These are phyloP conservation scores for Macadamia integrifolia DNA, from an alignment of 164 flowering plant species.

Conservation along the genomic window DNA sequence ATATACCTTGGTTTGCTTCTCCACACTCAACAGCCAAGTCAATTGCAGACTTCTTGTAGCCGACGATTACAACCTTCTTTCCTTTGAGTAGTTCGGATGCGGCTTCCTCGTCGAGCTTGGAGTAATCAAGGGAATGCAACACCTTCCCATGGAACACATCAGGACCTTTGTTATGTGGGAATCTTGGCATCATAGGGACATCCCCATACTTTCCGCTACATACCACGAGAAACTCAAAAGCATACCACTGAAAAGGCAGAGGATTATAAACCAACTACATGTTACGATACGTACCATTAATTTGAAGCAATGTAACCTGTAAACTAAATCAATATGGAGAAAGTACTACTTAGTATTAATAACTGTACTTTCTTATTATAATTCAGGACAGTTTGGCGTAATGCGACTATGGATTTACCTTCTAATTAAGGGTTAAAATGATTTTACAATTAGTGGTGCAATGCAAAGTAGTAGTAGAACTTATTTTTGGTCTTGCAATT, in stretches of 20 bases:
- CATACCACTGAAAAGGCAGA: slow-evolving; percentile 50
- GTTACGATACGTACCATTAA: no score
- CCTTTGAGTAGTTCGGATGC: slow-evolving; percentile 45
- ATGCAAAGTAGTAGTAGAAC: no score
- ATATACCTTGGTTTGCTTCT: slow-evolving; percentile 89
- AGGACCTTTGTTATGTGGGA: slow-evolving; percentile 59
- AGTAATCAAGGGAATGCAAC: slow-evolving; percentile 77
- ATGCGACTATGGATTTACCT: no score
- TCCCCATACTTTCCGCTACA: slow-evolving; percentile 93
- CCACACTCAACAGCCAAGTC: slow-evolving; percentile 84
- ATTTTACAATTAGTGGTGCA: no score
- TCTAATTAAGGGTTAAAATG: no score
- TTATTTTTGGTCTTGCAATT: no score
- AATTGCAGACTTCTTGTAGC: slow-evolving; percentile 90
- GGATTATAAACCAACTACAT: no score
- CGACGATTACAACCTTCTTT: slow-evolving; percentile 74
- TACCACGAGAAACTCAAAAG: slow-evolving; percentile 65
- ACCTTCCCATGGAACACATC: slow-evolving; percentile 70
- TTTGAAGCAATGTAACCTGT: no score
- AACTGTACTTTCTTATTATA: no score
- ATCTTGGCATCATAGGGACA: slow-evolving; percentile 51
- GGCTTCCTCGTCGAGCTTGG: slow-evolving; percentile 62
- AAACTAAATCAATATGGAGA: no score
- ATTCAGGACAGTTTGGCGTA: no score
- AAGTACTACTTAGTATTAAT: no score